These are phyloP conservation scores for Aspergillus cavernicola DNA, from an alignment of 495 filamentous ascomycete genomes.

Conservation along the genomic window DNA sequence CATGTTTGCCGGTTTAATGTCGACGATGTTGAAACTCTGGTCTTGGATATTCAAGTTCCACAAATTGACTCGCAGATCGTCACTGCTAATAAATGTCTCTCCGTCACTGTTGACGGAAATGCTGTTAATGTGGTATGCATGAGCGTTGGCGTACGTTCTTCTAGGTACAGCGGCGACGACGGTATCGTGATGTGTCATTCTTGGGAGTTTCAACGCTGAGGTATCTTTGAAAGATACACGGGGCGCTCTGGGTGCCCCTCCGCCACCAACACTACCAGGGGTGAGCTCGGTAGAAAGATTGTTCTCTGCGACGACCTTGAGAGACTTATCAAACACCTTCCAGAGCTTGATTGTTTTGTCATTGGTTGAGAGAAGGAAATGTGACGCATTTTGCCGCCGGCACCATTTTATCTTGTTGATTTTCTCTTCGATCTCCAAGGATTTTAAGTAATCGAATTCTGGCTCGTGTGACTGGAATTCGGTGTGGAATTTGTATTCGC, in stretches of 20 bases:
- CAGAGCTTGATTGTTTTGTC: constrained; percentile 99
- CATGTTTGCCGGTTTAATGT: constrained; percentile 99
- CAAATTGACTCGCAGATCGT: constrained; percentile 94
- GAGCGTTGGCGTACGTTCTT: constrained; percentile 94
- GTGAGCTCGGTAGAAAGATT: constrained; percentile 94
- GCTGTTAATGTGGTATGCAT: constrained; percentile 99
- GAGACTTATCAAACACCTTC: constrained; percentile 99
- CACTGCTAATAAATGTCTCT: constrained; percentile 98
- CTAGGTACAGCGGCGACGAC: constrained; percentile 95
- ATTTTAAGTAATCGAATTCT: constrained; percentile 99
- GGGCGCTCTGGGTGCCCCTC: constrained; percentile 68
- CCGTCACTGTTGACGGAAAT: constrained; percentile 99
- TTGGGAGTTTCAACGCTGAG: constrained; percentile 84
- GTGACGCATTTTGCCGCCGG: constrained; percentile 92
- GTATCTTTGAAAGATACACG: constrained; percentile 73
- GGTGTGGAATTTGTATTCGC: constrained; percentile 99
- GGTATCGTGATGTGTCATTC: constrained; percentile 96
- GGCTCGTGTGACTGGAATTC: constrained; percentile 99
- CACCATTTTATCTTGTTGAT: constrained; percentile 99
- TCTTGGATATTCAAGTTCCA: constrained; percentile 99
- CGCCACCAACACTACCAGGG: constrained; percentile 70
- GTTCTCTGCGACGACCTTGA: constrained; percentile 98
- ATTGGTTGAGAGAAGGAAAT: constrained; percentile 97
- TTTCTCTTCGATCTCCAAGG: constrained; percentile 98
- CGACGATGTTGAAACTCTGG: constrained; percentile 99